These are phyloP conservation scores for Citrullus colocynthis DNA, from an alignment of 306 rosid species.

Conservation along the genomic window DNA sequence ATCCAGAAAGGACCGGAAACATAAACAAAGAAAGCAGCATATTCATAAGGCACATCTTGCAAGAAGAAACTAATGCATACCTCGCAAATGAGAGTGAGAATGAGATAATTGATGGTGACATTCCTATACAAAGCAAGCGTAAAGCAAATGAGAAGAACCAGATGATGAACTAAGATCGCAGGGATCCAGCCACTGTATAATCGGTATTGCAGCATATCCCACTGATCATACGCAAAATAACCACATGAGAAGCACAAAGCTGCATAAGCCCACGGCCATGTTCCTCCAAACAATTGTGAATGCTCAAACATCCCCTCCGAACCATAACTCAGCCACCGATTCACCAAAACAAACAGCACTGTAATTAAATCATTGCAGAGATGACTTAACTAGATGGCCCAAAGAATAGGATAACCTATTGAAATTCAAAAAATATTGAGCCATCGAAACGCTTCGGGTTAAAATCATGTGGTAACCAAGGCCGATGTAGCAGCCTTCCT, in stretches of 20 bases:
- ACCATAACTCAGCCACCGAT: constrained; percentile 35
- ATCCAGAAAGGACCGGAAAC: background rate
- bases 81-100: constrained; percentile 89
- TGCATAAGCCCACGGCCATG: constrained; percentile 82
- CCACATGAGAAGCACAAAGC: constrained; percentile 94
- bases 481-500: background rate
- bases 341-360: constrained; percentile 60
- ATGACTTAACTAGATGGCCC: background rate
- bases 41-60: background rate
- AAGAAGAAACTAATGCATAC: constrained; percentile 20
- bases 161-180: constrained; percentile 73
- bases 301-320: constrained; percentile 65
- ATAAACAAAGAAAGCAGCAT: background rate
- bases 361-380: constrained; percentile 16
- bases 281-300: constrained; percentile 53
- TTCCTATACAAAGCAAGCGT: constrained; percentile 85
- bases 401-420: background rate
- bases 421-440: background rate
- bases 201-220: constrained; percentile 71
- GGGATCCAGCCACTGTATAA: constrained; percentile 73
- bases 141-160: constrained; percentile 80
- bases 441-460: background rate
- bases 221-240: constrained; percentile 95
- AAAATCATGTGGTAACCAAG: background rate
- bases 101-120: constrained; percentile 88